Evolutionary conservation across 139 green algal genomes (phyloP).

Genomic region (Chloropicon primus): DNA sequence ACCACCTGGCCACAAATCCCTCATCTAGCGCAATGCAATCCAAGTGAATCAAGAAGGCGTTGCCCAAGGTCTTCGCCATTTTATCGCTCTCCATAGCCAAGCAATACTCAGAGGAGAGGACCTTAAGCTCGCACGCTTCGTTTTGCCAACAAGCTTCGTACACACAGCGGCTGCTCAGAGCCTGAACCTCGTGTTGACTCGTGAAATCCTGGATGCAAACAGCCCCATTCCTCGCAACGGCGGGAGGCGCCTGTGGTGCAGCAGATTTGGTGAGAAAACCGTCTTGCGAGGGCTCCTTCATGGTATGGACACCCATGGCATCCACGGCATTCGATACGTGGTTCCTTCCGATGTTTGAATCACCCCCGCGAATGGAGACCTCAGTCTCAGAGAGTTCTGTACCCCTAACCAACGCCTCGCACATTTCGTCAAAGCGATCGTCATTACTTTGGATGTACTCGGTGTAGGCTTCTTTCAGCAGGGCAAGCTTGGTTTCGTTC

Average conservation of each 20-base stretch:
- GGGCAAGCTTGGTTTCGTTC: neutral
- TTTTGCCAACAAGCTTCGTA: neutral
- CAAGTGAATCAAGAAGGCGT: neutral
- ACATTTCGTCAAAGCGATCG: neutral
- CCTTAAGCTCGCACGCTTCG: neutral
- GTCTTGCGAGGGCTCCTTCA: too few relatives aligned
- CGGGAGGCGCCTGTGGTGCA: too few relatives aligned
- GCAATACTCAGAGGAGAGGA: too few relatives aligned
- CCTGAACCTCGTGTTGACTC: too few relatives aligned
- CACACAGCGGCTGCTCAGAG: neutral
- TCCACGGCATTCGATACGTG: too few relatives aligned
- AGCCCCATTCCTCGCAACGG: neutral
- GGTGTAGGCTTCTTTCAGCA: neutral
- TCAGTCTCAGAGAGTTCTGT: too few relatives aligned
- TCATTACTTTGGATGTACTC: neutral
- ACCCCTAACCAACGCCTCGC: neutral
- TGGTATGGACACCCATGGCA: too few relatives aligned
- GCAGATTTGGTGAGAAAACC: too few relatives aligned
- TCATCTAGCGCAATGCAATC: neutral
- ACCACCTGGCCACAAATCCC: neutral
- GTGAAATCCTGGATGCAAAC: neutral
- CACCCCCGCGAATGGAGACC: too few relatives aligned
- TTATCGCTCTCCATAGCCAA: too few relatives aligned
- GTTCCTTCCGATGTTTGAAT: too few relatives aligned
- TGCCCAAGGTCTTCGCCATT: neutral